Conservation (phyloP, 257 asterid species). For the Solanum bulbocastanum region DNA sequence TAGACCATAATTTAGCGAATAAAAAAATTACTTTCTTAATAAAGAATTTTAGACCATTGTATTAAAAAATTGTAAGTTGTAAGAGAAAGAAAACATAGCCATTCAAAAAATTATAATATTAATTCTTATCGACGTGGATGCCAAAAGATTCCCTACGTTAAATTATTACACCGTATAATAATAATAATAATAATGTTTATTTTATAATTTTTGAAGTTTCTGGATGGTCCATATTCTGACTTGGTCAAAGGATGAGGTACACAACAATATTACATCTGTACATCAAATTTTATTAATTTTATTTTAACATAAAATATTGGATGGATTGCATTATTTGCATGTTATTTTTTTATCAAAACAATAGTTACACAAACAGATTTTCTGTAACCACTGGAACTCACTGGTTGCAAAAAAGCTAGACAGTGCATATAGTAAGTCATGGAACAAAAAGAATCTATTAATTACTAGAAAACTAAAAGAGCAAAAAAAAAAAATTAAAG, state of each 20-base stretch:
- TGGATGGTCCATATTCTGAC: neutral
- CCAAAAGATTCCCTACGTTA: constrained; percentile 8
- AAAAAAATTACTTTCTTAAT: neutral
- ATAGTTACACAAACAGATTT: neutral
- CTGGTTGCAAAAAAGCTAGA: neutral
- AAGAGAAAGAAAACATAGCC: neutral
- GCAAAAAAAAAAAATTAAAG: neutral
- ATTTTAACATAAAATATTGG: neutral
- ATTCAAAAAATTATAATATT: neutral
- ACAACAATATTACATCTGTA: neutral
- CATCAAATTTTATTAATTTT: neutral
- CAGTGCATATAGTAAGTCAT: neutral
- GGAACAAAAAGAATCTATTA: neutral
- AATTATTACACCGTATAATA: neutral
- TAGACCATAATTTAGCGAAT: neutral
- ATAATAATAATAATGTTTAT: neutral
- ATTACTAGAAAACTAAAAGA: neutral
- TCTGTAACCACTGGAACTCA: neutral
- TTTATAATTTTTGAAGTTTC: neutral
- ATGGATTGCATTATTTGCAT: neutral
- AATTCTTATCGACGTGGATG: neutral
- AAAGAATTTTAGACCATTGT: neutral
- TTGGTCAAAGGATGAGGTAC: constrained; percentile 7
- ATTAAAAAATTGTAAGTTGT: neutral
- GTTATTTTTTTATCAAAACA: neutral